Base-by-base conservation (phyloP, 495 filamentous ascomycete genomes). In the Aspergillus haitiensis region DNA sequence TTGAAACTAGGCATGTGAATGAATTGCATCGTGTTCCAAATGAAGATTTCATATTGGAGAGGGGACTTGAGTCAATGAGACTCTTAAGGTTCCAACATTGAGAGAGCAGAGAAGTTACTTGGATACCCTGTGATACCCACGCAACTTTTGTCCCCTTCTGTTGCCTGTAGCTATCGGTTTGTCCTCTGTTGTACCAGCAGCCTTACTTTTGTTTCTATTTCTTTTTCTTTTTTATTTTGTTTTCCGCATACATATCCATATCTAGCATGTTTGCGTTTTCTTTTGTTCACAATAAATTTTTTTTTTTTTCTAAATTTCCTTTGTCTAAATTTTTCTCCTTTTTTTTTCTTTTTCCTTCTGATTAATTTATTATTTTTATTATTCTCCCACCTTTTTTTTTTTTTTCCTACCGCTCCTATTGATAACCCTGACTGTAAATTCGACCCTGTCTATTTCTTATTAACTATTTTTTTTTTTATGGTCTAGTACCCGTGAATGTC, bases 121-220 rank as follows among this genome's bases (percentile, higher is more conserved):
- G 74, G 73, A 74, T 74, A 74, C 70, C 71, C 66, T 66, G 65
- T 76, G 75, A 78, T 78, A 79, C 74, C 77, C 71, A 63, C 54
- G 62, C 74, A 76, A 69, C 72, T 71, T 74, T 72, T 64, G 64
- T 72, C 64, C 66, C 65, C 60, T 70, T 70, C 65, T 69, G 68
- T 66, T 78, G 73, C 72, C 67, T 75, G 73, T 63, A 71, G 72
- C 72, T 64, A 70, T 69, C 65, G 55, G 59, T 64, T 68, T 72
- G 58, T 65, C 64, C 58, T 65, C 60, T 64, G 50, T 68, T 68
- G 66, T 60, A 62, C 67, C 61, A 60, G 63, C 67, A 55, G 46
- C 57, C 60, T 48, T 69, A 27, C 3, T 65, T 62, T 58, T 67
- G 58, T 65, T 66, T 62, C 65, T 67, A 62, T 58, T 52, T 50